Percentiles rank a stretch among this genome's conserved stretches.
Conservation (phyloP, 371 early-diverging fungal genomes). For the Haplosporangium sp. region DNA sequence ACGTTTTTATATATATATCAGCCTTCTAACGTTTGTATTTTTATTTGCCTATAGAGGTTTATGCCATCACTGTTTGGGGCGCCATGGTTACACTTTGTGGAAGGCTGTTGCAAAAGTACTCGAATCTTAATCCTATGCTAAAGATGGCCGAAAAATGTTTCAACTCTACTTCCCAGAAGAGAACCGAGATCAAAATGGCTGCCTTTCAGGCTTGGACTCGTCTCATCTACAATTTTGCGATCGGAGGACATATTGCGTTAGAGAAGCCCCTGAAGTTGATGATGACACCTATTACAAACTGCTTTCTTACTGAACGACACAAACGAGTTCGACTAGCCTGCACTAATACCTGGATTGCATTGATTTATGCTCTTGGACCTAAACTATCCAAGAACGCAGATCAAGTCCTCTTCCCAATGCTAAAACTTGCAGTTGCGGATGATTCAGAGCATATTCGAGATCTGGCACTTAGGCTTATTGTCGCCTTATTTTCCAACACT, state of each 20-base stretch:
- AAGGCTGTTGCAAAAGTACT: conserved; percentile 25
- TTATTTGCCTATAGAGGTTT: conserved; percentile 22
- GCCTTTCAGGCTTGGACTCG: conserved; percentile 50
- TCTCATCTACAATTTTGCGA: conserved; percentile 48
- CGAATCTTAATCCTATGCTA: conserved; percentile 34
- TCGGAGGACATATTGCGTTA: conserved; percentile 26
- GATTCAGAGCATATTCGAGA: conserved; percentile 45
- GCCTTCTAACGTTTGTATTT: background rate
- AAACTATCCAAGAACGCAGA: conserved; percentile 29
- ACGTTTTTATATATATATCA: background rate
- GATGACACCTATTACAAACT: conserved; percentile 34
- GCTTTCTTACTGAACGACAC: conserved; percentile 21
- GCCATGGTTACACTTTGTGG: conserved; percentile 29
- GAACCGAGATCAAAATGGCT: conserved; percentile 40
- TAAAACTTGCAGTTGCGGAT: conserved; percentile 25
- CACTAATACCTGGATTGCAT: conserved; percentile 39
- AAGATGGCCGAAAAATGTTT: conserved; percentile 47
- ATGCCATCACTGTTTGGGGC: conserved; percentile 49
- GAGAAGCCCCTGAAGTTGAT: conserved; percentile 32
- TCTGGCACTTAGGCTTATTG: conserved; percentile 23
- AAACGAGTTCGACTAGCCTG: conserved; percentile 44
- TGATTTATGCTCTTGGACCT: conserved; percentile 39
- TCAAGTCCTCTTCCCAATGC: conserved; percentile 21
- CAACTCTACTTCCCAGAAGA: conserved; percentile 11
- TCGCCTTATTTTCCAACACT: conserved; percentile 22